Conservation (phyloP, 2,329 filamentous ascomycete species). For the Penicillium aurantiogriseum region DNA sequence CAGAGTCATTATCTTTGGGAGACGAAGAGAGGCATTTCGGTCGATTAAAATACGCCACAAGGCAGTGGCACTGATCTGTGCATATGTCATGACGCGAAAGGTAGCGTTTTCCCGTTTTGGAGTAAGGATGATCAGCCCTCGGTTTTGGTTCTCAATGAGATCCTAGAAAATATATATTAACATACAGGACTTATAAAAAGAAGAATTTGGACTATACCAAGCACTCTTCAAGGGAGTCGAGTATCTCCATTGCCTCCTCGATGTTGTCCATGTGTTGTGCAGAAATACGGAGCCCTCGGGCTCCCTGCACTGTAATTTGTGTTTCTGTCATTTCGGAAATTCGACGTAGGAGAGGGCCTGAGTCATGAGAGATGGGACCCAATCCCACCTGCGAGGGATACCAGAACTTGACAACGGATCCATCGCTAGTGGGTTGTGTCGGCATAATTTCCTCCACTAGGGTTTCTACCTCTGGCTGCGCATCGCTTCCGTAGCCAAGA, state of each 20-base stretch:
- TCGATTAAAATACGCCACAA: background rate
- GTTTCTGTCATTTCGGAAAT: background rate
- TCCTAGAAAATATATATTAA: slow-evolving; percentile 1
- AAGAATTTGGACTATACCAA: background rate
- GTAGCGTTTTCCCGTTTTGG: background rate
- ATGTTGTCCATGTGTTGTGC: background rate
- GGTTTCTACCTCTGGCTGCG: background rate
- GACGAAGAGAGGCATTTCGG: background rate
- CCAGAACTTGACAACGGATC: background rate
- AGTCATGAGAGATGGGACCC: background rate
- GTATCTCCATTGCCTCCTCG: background rate
- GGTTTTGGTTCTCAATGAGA: background rate
- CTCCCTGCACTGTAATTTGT: background rate
- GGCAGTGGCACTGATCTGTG: background rate
- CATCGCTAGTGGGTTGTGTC: background rate
- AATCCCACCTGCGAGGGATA: background rate
- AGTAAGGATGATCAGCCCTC: background rate
- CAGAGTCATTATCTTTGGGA: background rate
- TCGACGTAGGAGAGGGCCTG: background rate
- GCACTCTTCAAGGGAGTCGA: slow-evolving; percentile 2
- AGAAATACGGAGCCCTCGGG: background rate
- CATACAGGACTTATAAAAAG: background rate
- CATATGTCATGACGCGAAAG: background rate
- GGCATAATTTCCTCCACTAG: background rate
- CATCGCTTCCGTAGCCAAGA: background rate